Base-by-base conservation (phyloP, 139 green algal genomes). In the Monoraphidium neglectum region DNA sequence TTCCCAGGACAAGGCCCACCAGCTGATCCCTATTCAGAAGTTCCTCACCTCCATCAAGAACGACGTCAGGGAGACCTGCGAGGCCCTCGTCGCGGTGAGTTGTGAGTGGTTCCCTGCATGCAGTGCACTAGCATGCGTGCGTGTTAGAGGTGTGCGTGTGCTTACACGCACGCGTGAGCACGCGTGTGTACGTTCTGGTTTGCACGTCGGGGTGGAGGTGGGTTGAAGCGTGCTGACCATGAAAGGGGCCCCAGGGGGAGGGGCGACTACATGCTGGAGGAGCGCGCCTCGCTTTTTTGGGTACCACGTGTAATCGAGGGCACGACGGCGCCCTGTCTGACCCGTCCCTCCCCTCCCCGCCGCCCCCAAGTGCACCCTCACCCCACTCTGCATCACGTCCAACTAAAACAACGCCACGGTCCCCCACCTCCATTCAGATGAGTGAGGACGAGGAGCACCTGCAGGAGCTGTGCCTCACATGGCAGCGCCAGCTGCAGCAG, bases 21-120 rank as follows among this genome's bases (percentile, higher is more conserved):
- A 80, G 65, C 77, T 91, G 28, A 66, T 83, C 28, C 87, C 87
- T 12, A 69, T 91, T 18, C 74, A 87, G 43, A 88, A 86, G 69
- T 84, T 83, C 35, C 66, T 89, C 5, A 89, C 82, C 1, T 32
- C 80, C 16, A 65, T 88, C 1, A 68, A 82, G 24, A 83, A 83
- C 37, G 84, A 90, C 53, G 70, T 87, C 0, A 72, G 68, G 53
- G 84, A 88, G 70, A 88, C 84, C 26, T 71, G 57, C 35, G 77
- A 85, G 49, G 77, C 82, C 5, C 81, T 89, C 32, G 67, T 75
- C 12, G 30, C 60, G 40, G 84, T 89, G 37, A 33, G 84, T 0
- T 18, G 13, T 18, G 24, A 24, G 23, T 37, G n/a, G 0, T 32
- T 1, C 33, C 37, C 21, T 74, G n/a, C n/a, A n/a, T n/a, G n/a